Evolutionary conservation across 192 early-diverging fungal genomes (phyloP), one percentile per base, ranked within the genome.

Genomic region (Backusella australiensis): DNA sequence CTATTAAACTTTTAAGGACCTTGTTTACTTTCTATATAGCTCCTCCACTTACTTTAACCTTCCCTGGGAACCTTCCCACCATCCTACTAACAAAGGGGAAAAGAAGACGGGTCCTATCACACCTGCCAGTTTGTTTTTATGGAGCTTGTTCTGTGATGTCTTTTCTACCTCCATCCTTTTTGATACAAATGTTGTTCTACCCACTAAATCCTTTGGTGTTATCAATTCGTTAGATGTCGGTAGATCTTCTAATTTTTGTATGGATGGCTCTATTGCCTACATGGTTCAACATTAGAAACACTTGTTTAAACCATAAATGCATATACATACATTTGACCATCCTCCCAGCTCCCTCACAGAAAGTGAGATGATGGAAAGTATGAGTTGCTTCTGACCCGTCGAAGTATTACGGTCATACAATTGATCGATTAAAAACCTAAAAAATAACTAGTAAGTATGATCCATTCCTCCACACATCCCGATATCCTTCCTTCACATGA

Each of bases 401-500:
- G 79, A 80, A 21, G 74, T 66, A 53, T 76, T 80, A 2, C 75
- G 74, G 46, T 80, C 71, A 32, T 80, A 80, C 21, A 80, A 73
- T 56, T 80, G 70, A 52, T 80, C 75, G 2, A 80, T 80, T 29
- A 80, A 36, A 6, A 73, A 75, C 1, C 79, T 80, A 53, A 19
- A 36, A 39, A 2, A 39, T 39, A 39, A n/a, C 71, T 15, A 63
- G 3, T 49, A 49, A 49, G 15, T 21, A 63, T 8, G 9, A 63
- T 29, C 8, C 56, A 56, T 3, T 56, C 21, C 21, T n/a, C 4
- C 9, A 46, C 32, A 29, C 19, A n/a, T 29, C 14, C 15, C 42
- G 3, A 1, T 15, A 49, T 49, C 19, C 46, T 44, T 14, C 15
- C 15, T 44, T 17, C 3, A 29, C 0, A 34, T 52, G 0, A 26